Percentiles rank a stretch among this genome's conserved stretches.
Conservation (phyloP, 345 rosid species). For the Eucalyptus caleyi region DNA sequence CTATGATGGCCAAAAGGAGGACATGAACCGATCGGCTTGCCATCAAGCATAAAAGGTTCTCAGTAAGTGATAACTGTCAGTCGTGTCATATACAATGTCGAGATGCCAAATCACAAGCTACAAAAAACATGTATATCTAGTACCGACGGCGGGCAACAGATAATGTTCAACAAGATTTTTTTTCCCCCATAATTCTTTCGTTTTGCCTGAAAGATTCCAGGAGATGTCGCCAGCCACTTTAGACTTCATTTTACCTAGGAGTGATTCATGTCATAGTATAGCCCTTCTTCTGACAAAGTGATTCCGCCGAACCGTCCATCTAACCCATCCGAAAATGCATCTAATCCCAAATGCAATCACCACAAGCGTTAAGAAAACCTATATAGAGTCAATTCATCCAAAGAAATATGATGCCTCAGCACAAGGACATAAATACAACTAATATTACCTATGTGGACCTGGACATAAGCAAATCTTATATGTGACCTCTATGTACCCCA, state of each 20-base stretch:
- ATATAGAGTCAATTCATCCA: background rate
- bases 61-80: too few relatives aligned
- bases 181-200: too few relatives aligned
- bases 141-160: too few relatives aligned
- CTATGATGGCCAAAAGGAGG: background rate
- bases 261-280: background rate
- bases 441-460: background rate
- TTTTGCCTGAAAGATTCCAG: too few relatives aligned
- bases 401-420: background rate
- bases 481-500: background rate
- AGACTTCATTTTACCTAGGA: background rate
- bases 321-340: background rate
- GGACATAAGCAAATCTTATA: background rate
- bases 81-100: too few relatives aligned
- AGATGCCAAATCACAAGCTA: too few relatives aligned
- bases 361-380: background rate
- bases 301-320: background rate
- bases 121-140: too few relatives aligned
- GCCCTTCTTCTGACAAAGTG: background rate
- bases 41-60: too few relatives aligned
- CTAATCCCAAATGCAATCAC: background rate
- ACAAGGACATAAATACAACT: background rate
- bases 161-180: too few relatives aligned
- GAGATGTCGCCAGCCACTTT: background rate
- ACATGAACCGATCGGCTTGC: background rate